A percentile compares a stretch with the other conserved stretches of the same genome.
Conservation (phyloP, 164 flowering plant genomes). For the Taxillus chinensis region DNA sequence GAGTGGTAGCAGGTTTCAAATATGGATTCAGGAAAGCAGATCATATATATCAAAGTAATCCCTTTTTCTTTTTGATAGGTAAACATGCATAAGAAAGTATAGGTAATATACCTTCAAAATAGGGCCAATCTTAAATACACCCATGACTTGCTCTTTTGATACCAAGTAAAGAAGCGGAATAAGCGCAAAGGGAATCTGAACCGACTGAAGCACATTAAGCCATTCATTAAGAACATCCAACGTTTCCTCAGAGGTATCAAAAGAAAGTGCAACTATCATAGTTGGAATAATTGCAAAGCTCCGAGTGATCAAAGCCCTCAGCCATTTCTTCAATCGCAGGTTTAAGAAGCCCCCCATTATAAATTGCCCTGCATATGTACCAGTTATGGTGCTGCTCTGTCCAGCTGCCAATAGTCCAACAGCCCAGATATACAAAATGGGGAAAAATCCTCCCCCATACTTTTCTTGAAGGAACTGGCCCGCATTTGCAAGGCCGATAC, state of each 20-base stretch:
- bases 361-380: slow-evolving; percentile 75
- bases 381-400: slow-evolving; percentile 72
- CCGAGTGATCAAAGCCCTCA: slow-evolving; percentile 57
- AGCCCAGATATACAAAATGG: slow-evolving; percentile 66
- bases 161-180: slow-evolving; percentile 63
- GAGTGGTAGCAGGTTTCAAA: too few relatives aligned
- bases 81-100: background rate
- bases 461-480: slow-evolving; percentile 62
- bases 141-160: slow-evolving; percentile 65
- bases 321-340: slow-evolving; percentile 54
- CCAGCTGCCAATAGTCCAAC: slow-evolving; percentile 68
- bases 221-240: slow-evolving; percentile 60
- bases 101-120: slow-evolving; percentile 34
- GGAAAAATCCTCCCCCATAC: slow-evolving; percentile 55
- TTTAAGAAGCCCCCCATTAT: slow-evolving; percentile 71
- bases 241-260: slow-evolving; percentile 40
- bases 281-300: slow-evolving; percentile 68
- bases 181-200: slow-evolving; percentile 71
- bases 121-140: slow-evolving; percentile 54
- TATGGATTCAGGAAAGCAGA: too few relatives aligned
- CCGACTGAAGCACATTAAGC: slow-evolving; percentile 65
- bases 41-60: too few relatives aligned
- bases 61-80: too few relatives aligned
- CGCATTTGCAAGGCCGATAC: slow-evolving; percentile 58
- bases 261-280: slow-evolving; percentile 50